Evolutionary conservation across 352 stramenopile genomes (phyloP).

Genomic region (Phytopythium ostracodes): DNA sequence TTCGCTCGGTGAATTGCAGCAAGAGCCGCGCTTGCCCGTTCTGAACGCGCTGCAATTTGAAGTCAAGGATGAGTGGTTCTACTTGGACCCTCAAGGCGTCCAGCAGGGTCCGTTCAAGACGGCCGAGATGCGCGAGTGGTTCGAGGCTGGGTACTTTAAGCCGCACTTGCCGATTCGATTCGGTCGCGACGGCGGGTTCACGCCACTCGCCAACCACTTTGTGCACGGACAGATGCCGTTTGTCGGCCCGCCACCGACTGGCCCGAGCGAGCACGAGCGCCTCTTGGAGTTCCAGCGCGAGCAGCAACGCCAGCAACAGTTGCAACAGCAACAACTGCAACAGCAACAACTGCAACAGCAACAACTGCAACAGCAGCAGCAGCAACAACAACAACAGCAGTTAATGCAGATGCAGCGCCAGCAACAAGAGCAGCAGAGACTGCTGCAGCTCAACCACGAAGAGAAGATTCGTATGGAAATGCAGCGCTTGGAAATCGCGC

Average conservation of each 20-base stretch:
- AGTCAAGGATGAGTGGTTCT: conserved; percentile 81
- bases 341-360: conserved; percentile 70
- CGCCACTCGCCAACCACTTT: conserved; percentile 75
- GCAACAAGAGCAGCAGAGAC: conserved; percentile 64
- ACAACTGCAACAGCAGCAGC: conserved; percentile 63
- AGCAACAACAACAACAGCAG: conserved; percentile 64
- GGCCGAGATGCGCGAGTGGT: conserved; percentile 86
- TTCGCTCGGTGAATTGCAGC: conserved; percentile 17
- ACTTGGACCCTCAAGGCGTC: conserved; percentile 77
- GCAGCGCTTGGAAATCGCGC: conserved; percentile 68
- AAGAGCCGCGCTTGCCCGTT: conserved; percentile 13
- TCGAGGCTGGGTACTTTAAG: conserved; percentile 88
- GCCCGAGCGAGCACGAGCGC: conserved; percentile 46
- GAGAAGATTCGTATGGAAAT: conserved; percentile 84
- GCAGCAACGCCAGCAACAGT: conserved; percentile 37
- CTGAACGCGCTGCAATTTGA: conserved; percentile 32
- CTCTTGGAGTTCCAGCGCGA: conserved; percentile 58
- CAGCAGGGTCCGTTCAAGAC: conserved; percentile 86
- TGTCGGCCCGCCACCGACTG: conserved; percentile 24
- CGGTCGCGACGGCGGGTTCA: conserved; percentile 65
- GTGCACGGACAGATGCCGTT: conserved; percentile 69
- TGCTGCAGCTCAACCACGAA: conserved; percentile 64
- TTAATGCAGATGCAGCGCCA: conserved; percentile 58
- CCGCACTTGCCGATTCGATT: conserved; percentile 85
- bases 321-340: conserved; percentile 44